Conservation (phyloP, 768 basidiomycete genomes). For the Coprinopsis strossmayeri region DNA sequence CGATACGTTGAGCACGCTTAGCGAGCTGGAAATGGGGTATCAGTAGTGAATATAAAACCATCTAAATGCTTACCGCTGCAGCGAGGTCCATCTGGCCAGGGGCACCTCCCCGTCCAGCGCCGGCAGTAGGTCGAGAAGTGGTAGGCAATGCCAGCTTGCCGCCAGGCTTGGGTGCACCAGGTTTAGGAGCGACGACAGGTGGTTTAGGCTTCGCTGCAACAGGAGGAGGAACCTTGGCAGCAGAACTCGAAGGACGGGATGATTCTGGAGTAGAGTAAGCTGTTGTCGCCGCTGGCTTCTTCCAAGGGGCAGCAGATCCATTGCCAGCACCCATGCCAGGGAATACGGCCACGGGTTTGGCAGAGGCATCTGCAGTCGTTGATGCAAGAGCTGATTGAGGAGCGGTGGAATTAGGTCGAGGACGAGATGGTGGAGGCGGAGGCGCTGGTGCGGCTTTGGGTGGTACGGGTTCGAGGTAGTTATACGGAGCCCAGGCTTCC, state of each 20-base stretch:
- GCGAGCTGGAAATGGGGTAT: slow-evolving; percentile 46
- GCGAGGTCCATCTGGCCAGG: slow-evolving; percentile 73
- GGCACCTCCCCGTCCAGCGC: slow-evolving; percentile 32
- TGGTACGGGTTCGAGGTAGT: slow-evolving; percentile 81
- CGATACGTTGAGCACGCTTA: slow-evolving; percentile 65
- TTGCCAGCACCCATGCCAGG: slow-evolving; percentile 67
- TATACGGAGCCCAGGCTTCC: slow-evolving; percentile 95
- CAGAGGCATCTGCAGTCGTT: slow-evolving; percentile 49
- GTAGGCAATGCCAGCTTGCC: slow-evolving; percentile 60
- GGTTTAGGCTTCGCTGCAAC: slow-evolving; percentile 64
- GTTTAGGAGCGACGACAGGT: slow-evolving; percentile 42
- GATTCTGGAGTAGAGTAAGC: slow-evolving; percentile 30
- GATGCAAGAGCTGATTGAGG: slow-evolving; percentile 35
- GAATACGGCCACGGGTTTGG: slow-evolving; percentile 78
- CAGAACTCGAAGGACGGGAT: slow-evolving; percentile 50
- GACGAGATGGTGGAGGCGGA: slow-evolving; percentile 63
- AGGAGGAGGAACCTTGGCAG: slow-evolving; percentile 50
- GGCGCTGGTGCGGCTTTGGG: slow-evolving; percentile 57
- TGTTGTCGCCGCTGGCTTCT: slow-evolving; percentile 41
- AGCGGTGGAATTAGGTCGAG: slow-evolving; percentile 28
- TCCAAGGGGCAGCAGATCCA: slow-evolving; percentile 71
- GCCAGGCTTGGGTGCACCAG: slow-evolving; percentile 35
- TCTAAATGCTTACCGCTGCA: slow-evolving; percentile 54
- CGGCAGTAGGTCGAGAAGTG: slow-evolving; percentile 36
- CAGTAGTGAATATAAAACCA: not conserved